phyloP scores from a whole-genome alignment of 208 protist genomes.

The Acanthamoeba triangularis region DNA sequence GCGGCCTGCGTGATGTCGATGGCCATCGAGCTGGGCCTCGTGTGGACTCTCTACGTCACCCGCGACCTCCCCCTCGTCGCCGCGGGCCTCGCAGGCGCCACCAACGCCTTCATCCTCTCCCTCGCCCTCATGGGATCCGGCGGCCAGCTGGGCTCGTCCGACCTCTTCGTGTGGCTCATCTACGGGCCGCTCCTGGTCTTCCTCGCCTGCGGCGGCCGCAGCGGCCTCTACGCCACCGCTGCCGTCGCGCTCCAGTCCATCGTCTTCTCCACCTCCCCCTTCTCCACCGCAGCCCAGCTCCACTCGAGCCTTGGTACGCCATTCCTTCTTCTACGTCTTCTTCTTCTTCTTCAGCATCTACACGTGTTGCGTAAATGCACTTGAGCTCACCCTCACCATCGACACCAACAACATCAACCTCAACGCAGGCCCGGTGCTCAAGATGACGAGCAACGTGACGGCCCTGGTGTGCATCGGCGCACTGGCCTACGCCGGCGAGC shows the following conservation, averaged over 20 bases:
- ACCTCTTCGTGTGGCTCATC: not conserved
- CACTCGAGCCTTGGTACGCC: no score
- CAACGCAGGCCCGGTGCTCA: not conserved
- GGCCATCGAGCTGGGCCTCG: not conserved
- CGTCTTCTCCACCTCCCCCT: not conserved
- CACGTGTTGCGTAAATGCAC: no score
- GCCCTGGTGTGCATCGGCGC: not conserved
- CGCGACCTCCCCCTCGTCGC: not conserved
- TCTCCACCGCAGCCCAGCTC: not conserved
- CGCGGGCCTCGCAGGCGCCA: not conserved
- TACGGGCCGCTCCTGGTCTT: constrained; percentile 9
- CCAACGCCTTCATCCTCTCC: not conserved
- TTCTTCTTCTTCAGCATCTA: no score
- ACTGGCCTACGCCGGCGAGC: not conserved
- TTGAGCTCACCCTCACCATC: no score
- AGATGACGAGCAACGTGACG: not conserved
- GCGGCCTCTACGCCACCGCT: not conserved
- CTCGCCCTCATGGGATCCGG: not conserved
- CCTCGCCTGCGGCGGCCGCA: not conserved
- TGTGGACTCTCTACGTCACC: not conserved
- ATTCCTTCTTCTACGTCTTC: no score
- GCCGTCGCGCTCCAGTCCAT: not conserved
- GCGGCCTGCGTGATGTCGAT: not conserved
- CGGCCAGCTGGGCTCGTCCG: not conserved
- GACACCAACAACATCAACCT: not conserved